Evolutionary conservation across 2,329 filamentous ascomycete species (phyloP), one percentile per base, ranked within the genome.

Genomic region (Gaeumannomyces sp.): DNA sequence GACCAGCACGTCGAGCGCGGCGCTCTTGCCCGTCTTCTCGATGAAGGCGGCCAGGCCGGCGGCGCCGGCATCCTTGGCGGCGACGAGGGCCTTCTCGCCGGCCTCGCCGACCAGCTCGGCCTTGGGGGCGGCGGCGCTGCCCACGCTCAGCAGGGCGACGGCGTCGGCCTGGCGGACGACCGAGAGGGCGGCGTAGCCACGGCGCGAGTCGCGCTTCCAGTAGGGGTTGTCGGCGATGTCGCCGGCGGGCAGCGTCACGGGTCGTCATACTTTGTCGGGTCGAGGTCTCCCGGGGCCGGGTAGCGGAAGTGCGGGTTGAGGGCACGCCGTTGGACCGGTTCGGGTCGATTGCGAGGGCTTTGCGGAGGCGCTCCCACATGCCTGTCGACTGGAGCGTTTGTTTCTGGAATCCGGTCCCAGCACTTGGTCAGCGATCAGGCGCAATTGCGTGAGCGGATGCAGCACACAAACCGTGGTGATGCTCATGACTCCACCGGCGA

Each of bases 171-270:
- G 95, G 66, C 82, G 89, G 67, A 99, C 85, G 60, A 91, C 88
- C 73, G 90, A 94, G 65, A 90, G 83, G 71, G 83, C 85, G 38
- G 95, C 91, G 80, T 98, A 98, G 72, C 83, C 84, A 72, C 95
- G 86, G 71, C 95, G 90, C 67, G 81, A 77, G 74, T 99, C 95
- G 73, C 95, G 93, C 84, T 96, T 96, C 92, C 93, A 99, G 82
- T 97, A 96, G 53, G 92, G 87, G 80, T 96, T 96, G 77, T 94
- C 91, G 72, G 92, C 92, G 72, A 96, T 88, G 76, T 96, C 92
- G 70, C 85, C 91, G 2, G 92, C 91, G n/a, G 92, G 92, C 0
- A 89, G 66, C 19, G 92, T 96, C 66, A 94, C 90, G 28, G 91
- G 75, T 96, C 92, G 76, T 91, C 86, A 80, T 94, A 95, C 66